phyloP scores from a whole-genome alignment of 805 yeast genomes.

The Middelhovenomyces tepae region DNA sequence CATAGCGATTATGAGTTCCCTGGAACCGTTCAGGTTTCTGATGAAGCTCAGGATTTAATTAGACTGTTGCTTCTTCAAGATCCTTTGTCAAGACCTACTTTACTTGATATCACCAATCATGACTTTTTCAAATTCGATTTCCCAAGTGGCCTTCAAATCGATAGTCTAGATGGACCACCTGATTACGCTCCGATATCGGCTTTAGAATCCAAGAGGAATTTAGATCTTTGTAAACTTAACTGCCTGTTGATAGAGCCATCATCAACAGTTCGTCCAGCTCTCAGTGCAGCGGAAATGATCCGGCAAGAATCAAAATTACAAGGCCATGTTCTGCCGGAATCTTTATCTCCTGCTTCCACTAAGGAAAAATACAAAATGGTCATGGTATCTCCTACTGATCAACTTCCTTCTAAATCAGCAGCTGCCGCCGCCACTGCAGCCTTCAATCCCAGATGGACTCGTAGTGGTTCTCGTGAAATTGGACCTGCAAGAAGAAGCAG shows the following conservation, averaged over 20 bases:
- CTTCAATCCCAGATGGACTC: too few species aligned
- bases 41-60: slow-evolving; percentile 66
- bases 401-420: too few species aligned
- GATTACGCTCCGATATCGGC: slow-evolving; percentile 44
- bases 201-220: slow-evolving; percentile 27
- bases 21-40: slow-evolving; percentile 52
- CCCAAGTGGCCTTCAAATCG: slow-evolving; percentile 60
- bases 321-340: slow-evolving; percentile 63
- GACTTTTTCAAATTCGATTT: slow-evolving; percentile 74
- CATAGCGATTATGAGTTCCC: slow-evolving; percentile 76
- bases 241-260: slow-evolving; percentile 3
- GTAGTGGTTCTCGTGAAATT: too few species aligned
- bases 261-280: slow-evolving; percentile 19
- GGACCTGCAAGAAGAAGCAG: too few species aligned
- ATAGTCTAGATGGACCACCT: slow-evolving; percentile 57
- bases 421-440: too few species aligned
- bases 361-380: slow-evolving; percentile 64
- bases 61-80: slow-evolving; percentile 62
- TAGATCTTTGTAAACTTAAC: slow-evolving; percentile 10
- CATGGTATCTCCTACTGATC: slow-evolving; percentile 16
- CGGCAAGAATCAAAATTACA: slow-evolving; percentile 7
- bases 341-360: slow-evolving; percentile 89
- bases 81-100: slow-evolving; percentile 72
- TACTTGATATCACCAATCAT: slow-evolving; percentile 70
- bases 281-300: background rate